These are phyloP conservation scores for Ophiosphaerella narmari DNA, from an alignment of 2,329 filamentous ascomycete genomes.

Conservation along the genomic window DNA sequence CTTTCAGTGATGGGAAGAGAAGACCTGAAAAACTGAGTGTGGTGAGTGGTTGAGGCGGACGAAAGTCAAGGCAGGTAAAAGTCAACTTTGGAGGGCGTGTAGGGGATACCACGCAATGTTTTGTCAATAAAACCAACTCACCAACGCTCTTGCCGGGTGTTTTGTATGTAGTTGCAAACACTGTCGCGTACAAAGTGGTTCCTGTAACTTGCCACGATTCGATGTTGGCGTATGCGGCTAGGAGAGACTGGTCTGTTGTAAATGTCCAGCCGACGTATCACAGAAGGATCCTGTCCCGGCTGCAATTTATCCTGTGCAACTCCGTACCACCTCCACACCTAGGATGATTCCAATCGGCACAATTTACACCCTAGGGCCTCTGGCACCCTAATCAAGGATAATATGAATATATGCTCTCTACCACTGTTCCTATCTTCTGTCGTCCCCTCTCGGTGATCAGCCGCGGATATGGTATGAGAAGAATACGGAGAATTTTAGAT, in stretches of 20 bases:
- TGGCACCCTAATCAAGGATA: conserved; percentile 35
- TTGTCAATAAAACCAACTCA: no score
- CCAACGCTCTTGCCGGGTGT: background rate
- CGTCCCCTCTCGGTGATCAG: conserved; percentile 16
- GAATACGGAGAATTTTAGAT: conserved; percentile 27
- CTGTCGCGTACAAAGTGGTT: conserved; percentile 11
- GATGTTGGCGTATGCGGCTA: conserved; percentile 23
- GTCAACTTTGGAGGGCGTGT: no score
- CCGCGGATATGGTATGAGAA: conserved; percentile 22
- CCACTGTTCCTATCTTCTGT: conserved; percentile 17
- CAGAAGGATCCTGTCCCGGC: conserved; percentile 16
- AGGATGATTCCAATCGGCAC: conserved; percentile 30
- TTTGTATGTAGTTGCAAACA: background rate
- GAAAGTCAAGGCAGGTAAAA: no score
- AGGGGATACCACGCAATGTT: no score
- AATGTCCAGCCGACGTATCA: conserved; percentile 30
- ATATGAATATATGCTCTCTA: conserved; percentile 36
- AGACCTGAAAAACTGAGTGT: no score
- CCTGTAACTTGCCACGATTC: conserved; percentile 12
- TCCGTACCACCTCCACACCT: conserved; percentile 25
- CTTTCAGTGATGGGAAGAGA: no score
- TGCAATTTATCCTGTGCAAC: conserved; percentile 37
- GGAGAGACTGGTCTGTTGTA: conserved; percentile 18
- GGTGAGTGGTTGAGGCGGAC: no score
- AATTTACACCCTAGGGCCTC: conserved; percentile 18